Evolutionary conservation across 2,329 filamentous ascomycete genomes (phyloP), one percentile per base, ranked within the genome.

Genomic region (Fusarium palustre): DNA sequence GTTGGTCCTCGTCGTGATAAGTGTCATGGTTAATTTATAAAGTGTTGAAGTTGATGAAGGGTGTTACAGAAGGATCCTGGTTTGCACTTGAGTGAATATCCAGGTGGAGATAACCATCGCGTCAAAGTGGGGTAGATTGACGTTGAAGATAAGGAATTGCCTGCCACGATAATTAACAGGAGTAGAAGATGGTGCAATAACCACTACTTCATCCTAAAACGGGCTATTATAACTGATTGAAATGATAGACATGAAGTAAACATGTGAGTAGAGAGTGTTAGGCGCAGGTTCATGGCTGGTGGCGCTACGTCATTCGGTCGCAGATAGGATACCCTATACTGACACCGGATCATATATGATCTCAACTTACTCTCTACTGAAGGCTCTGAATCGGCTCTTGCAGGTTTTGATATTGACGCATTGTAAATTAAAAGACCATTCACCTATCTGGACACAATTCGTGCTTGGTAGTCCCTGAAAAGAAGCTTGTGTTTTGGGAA

Each of bases 121-220:
- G 73, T 72, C 65, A 73, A 66, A 53, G 73, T 71, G 72, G 72
- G 72, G 72, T 55, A 63, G 50, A 62, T 45, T 71, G 71, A 74
- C 69, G 58, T 70, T 74, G 16, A 15, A 36, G 48, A 42, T 34
- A 56, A 57, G 36, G 28, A 30, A 47, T 53, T n/a, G 11, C 31
- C 42, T 59, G 34, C 56, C 45, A 56, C 34, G 36, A 36, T 43
- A 11, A 24, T 34, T 13, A n/a, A 6, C 30, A 25, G 48, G 22
- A 52, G 52, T n/a, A 31, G 36, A 50, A 12, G 47, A 55, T 72
- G 42, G 66, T 48, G 53, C 50, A 13, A 20, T 20, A 6, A 13
- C 28, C 18, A 28, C 11, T 9, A 39, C 12, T 2, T 3, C 5
- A 10, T 20, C 7, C 9, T 5, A 24, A 9, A 8, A 42, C 8